These are phyloP conservation scores for Pyricularia sp. DNA, from an alignment of 2,329 filamentous ascomycete species.

Conservation along the genomic window DNA sequence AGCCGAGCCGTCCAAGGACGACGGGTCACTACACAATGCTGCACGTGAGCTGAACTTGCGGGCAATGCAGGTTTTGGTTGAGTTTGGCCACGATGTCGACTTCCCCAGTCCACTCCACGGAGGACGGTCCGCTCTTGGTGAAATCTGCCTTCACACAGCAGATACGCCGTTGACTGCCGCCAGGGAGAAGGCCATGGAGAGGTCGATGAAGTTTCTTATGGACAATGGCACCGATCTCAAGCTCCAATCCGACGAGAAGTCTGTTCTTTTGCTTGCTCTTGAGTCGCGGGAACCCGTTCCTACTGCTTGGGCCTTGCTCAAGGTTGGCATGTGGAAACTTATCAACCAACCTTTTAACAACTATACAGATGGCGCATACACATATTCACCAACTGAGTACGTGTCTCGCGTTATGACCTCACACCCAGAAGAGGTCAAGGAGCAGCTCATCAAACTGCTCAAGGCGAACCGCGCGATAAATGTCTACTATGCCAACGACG, in stretches of 20 bases:
- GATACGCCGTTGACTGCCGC: conserved; percentile 33
- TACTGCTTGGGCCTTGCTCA: conserved; percentile 48
- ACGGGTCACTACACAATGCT: conserved; percentile 59
- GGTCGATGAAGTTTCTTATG: conserved; percentile 46
- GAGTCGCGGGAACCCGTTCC: conserved; percentile 44
- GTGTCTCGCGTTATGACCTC: conserved; percentile 32
- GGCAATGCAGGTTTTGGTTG: conserved; percentile 45
- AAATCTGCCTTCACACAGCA: conserved; percentile 50
- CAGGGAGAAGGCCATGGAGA: conserved; percentile 45
- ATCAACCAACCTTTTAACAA: conserved; percentile 52
- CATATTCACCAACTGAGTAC: conserved; percentile 59
- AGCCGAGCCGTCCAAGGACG: conserved; percentile 47
- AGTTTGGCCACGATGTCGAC: conserved; percentile 52
- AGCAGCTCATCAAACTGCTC: conserved; percentile 37
- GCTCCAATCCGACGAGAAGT: conserved; percentile 47
- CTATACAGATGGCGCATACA: conserved; percentile 40
- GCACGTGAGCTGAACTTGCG: conserved; percentile 48
- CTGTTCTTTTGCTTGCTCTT: conserved; percentile 49
- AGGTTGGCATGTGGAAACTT: conserved; percentile 55
- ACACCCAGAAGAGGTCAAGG: conserved; percentile 24
- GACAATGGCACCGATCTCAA: conserved; percentile 43
- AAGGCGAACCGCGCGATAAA: conserved; percentile 42
- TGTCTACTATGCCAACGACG: conserved; percentile 43
- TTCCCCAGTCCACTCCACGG: conserved; percentile 54
- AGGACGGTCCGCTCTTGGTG: conserved; percentile 54